Conservation (phyloP, 805 yeast genomes). For the Monosporozyma aquatica region DNA sequence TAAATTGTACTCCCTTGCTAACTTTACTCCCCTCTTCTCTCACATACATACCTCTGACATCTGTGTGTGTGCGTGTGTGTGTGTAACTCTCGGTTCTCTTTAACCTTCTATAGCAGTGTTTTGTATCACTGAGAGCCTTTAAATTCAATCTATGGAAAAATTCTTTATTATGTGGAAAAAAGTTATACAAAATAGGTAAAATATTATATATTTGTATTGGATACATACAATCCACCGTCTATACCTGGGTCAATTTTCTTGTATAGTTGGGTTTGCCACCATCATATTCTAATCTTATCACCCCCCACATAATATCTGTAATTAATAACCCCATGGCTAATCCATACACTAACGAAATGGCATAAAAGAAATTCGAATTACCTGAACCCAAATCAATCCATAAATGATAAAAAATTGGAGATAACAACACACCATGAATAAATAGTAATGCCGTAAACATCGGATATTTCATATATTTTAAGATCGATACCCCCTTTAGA, state of each 20-base stretch:
- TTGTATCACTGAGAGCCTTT: too few relatives aligned
- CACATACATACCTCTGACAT: conserved; percentile 5
- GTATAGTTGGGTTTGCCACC: conserved; percentile 31
- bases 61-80: neutral
- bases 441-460: conserved; percentile 45
- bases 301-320: conserved; percentile 77
- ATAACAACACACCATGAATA: conserved; percentile 50
- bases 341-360: conserved; percentile 76
- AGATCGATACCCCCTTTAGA: conserved; percentile 25
- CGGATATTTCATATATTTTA: conserved; percentile 39
- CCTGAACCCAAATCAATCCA: conserved; percentile 96
- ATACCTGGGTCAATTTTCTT: conserved; percentile 45
- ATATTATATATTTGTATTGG: too few relatives aligned
- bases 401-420: conserved; percentile 84
- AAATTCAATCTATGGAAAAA: too few relatives aligned
- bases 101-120: neutral
- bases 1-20: too few relatives aligned
- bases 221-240: neutral
- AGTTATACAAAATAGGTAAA: too few relatives aligned
- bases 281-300: conserved; percentile 58
- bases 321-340: conserved; percentile 58
- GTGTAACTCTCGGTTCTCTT: neutral
- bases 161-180: too few relatives aligned
- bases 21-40: too few relatives aligned
- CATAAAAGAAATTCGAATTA: conserved; percentile 92